Evolutionary conservation across 257 asterid species (phyloP).

Genomic region (Lantana camara): DNA sequence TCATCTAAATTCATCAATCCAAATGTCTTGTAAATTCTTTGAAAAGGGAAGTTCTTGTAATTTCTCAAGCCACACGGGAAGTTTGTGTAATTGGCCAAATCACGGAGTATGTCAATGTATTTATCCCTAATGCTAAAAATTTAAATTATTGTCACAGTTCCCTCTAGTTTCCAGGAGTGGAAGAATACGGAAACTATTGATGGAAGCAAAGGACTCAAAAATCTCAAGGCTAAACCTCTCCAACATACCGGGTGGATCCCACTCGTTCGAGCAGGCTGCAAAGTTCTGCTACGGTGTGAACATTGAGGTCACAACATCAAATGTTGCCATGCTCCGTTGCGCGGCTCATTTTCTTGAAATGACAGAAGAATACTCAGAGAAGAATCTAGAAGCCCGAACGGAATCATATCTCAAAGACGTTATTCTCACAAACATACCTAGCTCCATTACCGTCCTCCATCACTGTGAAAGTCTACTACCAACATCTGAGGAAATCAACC

Average conservation of each 20-base stretch:
- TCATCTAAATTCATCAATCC: no score
- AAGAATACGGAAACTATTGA: conserved; percentile 58
- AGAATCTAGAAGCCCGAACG: conserved; percentile 65
- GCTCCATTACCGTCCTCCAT: conserved; percentile 71
- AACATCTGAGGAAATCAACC: conserved; percentile 59
- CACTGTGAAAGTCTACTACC: conserved; percentile 69
- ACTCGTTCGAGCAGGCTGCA: conserved; percentile 86
- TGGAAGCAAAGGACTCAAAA: conserved; percentile 75
- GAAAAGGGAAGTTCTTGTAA: no score
- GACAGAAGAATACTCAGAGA: conserved; percentile 80
- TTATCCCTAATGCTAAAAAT: background rate
- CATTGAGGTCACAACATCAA: conserved; percentile 65
- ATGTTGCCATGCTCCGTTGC: conserved; percentile 69
- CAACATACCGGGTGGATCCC: conserved; percentile 83
- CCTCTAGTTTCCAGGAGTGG: conserved; percentile 92
- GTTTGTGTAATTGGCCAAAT: no score
- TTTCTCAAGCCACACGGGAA: no score
- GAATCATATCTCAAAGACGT: conserved; percentile 63
- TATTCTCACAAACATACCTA: conserved; percentile 62
- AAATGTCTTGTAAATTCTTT: no score
- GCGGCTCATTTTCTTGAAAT: conserved; percentile 82
- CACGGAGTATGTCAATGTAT: no score
- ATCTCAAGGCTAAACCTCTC: conserved; percentile 58
- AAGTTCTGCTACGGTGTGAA: conserved; percentile 88
- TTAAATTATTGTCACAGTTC: conserved; percentile 51